Evolutionary conservation across 2,329 filamentous ascomycete genomes (phyloP).

Genomic region (Colletotrichum spaethianum): DNA sequence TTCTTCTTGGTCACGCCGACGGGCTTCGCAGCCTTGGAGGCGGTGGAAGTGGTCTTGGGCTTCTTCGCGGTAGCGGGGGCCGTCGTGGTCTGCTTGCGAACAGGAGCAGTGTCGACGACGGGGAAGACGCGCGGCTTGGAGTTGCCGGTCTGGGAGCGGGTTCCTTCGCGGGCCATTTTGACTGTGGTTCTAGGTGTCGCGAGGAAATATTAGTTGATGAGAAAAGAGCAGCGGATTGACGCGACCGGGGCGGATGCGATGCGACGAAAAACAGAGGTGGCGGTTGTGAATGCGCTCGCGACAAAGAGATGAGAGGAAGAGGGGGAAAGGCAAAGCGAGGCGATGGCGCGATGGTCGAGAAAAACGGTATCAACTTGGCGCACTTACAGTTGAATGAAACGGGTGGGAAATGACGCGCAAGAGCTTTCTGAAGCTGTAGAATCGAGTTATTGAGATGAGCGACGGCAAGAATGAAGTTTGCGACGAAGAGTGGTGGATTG

Average conservation of each 20-base stretch:
- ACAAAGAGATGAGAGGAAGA: background rate
- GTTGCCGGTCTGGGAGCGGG: constrained; percentile 66
- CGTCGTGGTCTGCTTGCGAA: constrained; percentile 56
- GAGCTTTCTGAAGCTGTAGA: constrained; percentile 25
- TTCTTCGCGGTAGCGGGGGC: constrained; percentile 27
- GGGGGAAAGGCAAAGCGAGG: background rate
- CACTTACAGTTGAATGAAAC: background rate
- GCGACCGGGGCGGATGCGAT: constrained; percentile 12
- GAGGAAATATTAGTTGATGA: background rate
- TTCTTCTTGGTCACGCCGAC: constrained; percentile 42
- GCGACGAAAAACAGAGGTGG: constrained; percentile 8
- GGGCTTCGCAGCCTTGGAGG: constrained; percentile 38
- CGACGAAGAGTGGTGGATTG: constrained; percentile 5
- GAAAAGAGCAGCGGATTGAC: background rate
- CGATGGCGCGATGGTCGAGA: constrained; percentile 14
- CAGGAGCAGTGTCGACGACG: constrained; percentile 62
- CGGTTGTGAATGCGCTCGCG: constrained; percentile 21
- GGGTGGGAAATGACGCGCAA: background rate
- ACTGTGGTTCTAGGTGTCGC: constrained; percentile 8
- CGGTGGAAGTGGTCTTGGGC: constrained; percentile 24
- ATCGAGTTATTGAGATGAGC: background rate
- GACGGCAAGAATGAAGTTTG: background rate
- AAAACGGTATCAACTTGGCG: background rate
- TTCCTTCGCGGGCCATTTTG: constrained; percentile 65
- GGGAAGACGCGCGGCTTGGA: constrained; percentile 67